These are phyloP conservation scores for Aspergillus calidoustus DNA, from an alignment of 2,329 filamentous ascomycete species.

Conservation along the genomic window DNA sequence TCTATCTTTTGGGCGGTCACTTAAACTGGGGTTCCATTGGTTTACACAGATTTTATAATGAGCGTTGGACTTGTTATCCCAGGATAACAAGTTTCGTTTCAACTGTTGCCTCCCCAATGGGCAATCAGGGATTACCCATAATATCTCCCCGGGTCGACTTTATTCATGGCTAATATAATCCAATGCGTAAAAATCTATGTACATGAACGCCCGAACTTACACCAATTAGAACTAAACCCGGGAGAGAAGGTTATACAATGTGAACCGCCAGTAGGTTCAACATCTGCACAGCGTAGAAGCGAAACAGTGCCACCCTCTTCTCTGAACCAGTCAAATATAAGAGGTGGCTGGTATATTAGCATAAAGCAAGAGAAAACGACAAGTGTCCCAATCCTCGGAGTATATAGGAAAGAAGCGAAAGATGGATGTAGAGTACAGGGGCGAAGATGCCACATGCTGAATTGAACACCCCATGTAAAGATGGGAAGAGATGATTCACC, in stretches of 20 bases:
- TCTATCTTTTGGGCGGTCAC: background rate
- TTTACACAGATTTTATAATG: no score
- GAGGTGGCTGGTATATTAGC: background rate
- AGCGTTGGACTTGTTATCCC: no score
- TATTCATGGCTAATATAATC: background rate
- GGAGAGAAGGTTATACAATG: background rate
- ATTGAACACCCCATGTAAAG: background rate
- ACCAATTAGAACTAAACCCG: background rate
- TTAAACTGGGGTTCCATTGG: background rate
- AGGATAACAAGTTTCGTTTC: no score
- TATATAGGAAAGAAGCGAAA: background rate
- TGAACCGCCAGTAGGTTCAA: background rate
- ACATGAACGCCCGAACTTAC: background rate
- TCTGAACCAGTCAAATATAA: conserved; percentile 21
- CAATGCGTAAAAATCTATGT: background rate
- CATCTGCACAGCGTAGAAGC: background rate
- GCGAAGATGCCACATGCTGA: background rate
- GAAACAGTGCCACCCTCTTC: background rate
- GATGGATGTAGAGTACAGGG: conserved; percentile 3
- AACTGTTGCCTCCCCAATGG: no score
- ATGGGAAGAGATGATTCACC: background rate
- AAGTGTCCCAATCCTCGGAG: background rate
- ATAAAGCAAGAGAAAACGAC: background rate
- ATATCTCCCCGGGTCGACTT: background rate
- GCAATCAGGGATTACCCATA: background rate